Base-by-base conservation (phyloP, 176 grass and related monocot genomes). In the Aegilops bicornis region DNA sequence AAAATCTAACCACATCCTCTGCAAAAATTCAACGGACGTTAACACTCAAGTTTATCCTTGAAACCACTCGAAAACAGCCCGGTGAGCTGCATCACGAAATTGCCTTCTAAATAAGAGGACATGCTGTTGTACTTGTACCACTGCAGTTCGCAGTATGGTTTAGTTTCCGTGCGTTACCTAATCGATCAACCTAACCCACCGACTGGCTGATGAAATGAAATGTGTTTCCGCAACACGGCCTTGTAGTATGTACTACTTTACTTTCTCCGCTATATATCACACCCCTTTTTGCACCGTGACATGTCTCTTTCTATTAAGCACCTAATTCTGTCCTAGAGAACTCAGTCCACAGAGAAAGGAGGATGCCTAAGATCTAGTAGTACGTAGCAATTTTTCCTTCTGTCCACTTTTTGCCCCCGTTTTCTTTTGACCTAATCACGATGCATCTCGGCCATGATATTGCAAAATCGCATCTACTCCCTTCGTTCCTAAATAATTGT, bases 131-230 rank as follows among this genome's bases (percentile, higher is more conserved):
- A 67, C 80, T 56, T 73, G 80, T 15, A 82, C 66, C 67, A 79
- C 58, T 66, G 39, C 17, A 32, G 50, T 16, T 72, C 79, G 32
- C 27, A 60, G 35, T 8, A 14, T 75, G 67, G 66, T 87, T 62
- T 62, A 76, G 81, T 58, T 62, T 61, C 13, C 48, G 77, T 63
- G 24, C 27, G 31, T 39, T 61, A 61, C 70, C 50, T 56, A 86
- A 86, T 82, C 79, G 48, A 52, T 4, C 15, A 52, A 52, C 48
- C 48, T 52, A 47, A 50, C 47, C 16, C 88, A 30, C 52, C 23
- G 37, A 78, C 32, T 17, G 30, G 52, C 78, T 19, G 64, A 77
- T 86, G 48, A 82, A 64, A 77, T 39, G 48, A 86, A 64, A 64
- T 90, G 40, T 69, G 69, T 54, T 37, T 59, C 24, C 58, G 54